These are phyloP conservation scores for Lachancea lanzarotensis DNA, from an alignment of 805 yeast genomes.

Conservation along the genomic window DNA sequence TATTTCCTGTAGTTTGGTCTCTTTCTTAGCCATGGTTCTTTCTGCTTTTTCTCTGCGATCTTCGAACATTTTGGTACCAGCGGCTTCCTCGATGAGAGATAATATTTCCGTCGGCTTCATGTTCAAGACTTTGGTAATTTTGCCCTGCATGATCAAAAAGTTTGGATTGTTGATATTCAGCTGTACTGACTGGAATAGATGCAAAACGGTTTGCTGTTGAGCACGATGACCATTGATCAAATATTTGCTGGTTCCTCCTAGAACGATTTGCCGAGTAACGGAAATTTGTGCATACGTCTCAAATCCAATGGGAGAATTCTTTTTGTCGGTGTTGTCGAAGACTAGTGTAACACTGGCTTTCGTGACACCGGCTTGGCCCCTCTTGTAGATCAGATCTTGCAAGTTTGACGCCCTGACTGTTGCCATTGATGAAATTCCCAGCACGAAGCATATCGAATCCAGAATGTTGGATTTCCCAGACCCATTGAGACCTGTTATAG, in stretches of 20 bases:
- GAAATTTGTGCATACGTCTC: slow-evolving; percentile 71
- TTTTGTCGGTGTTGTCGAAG: slow-evolving; percentile 75
- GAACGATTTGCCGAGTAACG: slow-evolving; percentile 82
- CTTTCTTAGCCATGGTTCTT: slow-evolving; percentile 86
- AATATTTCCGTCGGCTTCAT: slow-evolving; percentile 91
- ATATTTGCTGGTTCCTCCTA: slow-evolving; percentile 91
- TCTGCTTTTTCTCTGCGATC: slow-evolving; percentile 89
- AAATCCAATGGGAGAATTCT: slow-evolving; percentile 82
- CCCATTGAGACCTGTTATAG: slow-evolving; percentile 96
- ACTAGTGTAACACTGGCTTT: slow-evolving; percentile 95
- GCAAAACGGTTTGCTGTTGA: slow-evolving; percentile 86
- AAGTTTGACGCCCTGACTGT: slow-evolving; percentile 89
- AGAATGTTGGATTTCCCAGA: slow-evolving; percentile 95
- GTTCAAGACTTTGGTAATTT: slow-evolving; percentile 91
- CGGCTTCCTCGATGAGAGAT: slow-evolving; percentile 93
- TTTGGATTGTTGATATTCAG: slow-evolving; percentile 95
- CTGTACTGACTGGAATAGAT: slow-evolving; percentile 89
- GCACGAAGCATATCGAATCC: slow-evolving; percentile 97
- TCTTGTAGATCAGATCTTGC: slow-evolving; percentile 89
- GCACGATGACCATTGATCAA: slow-evolving; percentile 94
- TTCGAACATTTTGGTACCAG: slow-evolving; percentile 94
- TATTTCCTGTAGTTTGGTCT: slow-evolving; percentile 74
- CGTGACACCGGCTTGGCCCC: slow-evolving; percentile 98
- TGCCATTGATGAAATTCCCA: slow-evolving; percentile 92
- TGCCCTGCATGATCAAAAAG: slow-evolving; percentile 97